These are phyloP conservation scores for Conticribra weissflogii DNA, from an alignment of 108 stramenopile species.

Conservation along the genomic window DNA sequence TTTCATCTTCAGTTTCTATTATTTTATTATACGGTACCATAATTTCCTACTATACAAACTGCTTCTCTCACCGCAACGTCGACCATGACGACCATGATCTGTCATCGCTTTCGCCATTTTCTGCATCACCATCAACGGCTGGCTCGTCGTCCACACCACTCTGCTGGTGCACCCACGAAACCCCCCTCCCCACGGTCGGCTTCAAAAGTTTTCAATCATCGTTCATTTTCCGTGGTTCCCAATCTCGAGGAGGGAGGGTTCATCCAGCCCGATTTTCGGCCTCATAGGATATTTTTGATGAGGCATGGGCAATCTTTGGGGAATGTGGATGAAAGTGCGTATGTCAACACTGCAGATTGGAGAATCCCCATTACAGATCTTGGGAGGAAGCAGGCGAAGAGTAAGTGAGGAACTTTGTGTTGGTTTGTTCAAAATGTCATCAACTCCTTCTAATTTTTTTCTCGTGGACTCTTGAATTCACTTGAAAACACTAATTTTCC, in stretches of 20 bases:
- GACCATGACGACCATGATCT: no score
- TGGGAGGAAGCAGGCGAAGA: slow-evolving; percentile 35
- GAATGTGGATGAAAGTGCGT: slow-evolving; percentile 73
- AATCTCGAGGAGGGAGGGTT: not conserved
- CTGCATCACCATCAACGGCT: no score
- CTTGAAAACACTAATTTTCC: slow-evolving; percentile 51
- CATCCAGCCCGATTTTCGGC: not conserved
- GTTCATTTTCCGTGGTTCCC: not conserved
- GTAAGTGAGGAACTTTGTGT: slow-evolving; percentile 21
- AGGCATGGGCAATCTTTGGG: slow-evolving; percentile 79
- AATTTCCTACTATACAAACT: no score
- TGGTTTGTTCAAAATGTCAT: slow-evolving; percentile 50
- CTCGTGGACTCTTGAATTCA: slow-evolving; percentile 50
- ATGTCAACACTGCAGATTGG: slow-evolving; percentile 73
- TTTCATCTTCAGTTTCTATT: no score
- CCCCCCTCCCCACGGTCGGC: no score
- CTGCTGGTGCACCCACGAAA: no score
- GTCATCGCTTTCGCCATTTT: no score
- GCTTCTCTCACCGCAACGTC: no score
- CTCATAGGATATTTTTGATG: slow-evolving; percentile 64
- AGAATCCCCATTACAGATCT: slow-evolving; percentile 61
- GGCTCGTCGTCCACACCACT: no score
- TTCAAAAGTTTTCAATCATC: no score
- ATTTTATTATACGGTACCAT: no score
- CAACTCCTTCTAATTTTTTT: slow-evolving; percentile 60